Base-by-base conservation (phyloP, 2,329 filamentous ascomycete species). In the Cercospora sp. region DNA sequence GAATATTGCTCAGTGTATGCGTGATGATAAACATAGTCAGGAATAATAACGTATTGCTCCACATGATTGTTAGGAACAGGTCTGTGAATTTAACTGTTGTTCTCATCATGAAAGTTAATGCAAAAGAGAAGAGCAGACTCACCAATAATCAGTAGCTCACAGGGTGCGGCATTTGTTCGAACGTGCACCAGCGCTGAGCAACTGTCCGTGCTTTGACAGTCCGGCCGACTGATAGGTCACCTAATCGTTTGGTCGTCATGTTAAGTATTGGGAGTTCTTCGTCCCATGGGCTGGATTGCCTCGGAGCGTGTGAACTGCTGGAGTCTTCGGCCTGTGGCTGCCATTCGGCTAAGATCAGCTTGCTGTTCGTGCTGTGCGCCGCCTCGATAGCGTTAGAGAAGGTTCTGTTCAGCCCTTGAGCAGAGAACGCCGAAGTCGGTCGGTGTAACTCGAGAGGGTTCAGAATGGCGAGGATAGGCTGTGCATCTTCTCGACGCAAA, bases 351-450 rank as follows among this genome's bases (percentile, higher is more conserved):
- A 84, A 64, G n/a, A 81, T 64, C 12, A 84, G 78, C 59, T 74
- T 74, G n/a, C 76, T 78, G 3, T 70, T 70, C 0, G 76, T 71
- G 20, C 69, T 73, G 64, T 78, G 66, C 0, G 88, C 89, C 2
- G 86, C 84, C 67, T 92, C 90, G 8, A 91, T 84, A 1, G 91
- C 78, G 0, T 82, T 80, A 1, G 90, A 84, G n/a, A 88, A 82
- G 1, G 88, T 89, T 66, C 84, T 84, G 20, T 86, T 84, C 12
- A 94, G 77, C 0, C 91, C 91, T 78, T 93, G 91, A 0, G 89
- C 90, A 61, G 90, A 93, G 86, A 90, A 93, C 68, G 91, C 89
- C 69, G 88, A 88, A 0, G 89, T 91, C 64, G 87, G 84, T 26
- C 86, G 84, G 76, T 94, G 91, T 51, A 91, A 78, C 20, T 84